phyloP scores from a whole-genome alignment of 257 asterid species.

The Jasminum sambac region DNA sequence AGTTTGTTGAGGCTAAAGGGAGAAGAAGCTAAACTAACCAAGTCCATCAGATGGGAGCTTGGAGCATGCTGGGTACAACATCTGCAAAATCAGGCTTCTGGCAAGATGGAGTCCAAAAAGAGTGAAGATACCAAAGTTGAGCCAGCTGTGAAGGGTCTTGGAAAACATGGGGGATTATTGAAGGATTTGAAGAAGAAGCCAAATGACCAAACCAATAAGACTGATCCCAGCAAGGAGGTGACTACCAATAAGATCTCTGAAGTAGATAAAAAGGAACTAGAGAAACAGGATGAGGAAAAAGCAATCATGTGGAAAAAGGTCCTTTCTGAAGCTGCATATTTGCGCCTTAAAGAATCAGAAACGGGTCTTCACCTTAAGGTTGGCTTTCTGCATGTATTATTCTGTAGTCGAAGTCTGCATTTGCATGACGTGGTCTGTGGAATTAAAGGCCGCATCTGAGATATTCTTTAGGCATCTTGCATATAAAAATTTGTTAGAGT shows the following conservation, averaged over 20 bases:
- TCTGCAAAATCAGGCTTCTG: conserved; percentile 63
- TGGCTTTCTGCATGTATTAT: conserved; percentile 18
- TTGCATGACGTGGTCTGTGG: conserved; percentile 13
- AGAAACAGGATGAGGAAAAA: conserved; percentile 52
- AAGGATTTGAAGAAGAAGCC: conserved; percentile 74
- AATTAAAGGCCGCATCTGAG: conserved; percentile 16
- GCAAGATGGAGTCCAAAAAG: conserved; percentile 48
- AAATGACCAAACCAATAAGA: conserved; percentile 48
- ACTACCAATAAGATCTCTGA: conserved; percentile 37
- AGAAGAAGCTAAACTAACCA: conserved; percentile 46
- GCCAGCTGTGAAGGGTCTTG: conserved; percentile 78
- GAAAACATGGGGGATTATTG: conserved; percentile 68
- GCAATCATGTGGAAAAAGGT: conserved; percentile 58
- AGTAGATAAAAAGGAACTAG: conserved; percentile 42
- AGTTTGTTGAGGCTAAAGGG: conserved; percentile 55
- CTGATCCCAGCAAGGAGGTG: conserved; percentile 44
- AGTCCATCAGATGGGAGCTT: conserved; percentile 76
- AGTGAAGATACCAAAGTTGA: conserved; percentile 59
- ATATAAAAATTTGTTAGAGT: neutral
- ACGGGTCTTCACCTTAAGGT: conserved; percentile 87
- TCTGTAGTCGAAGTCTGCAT: conserved; percentile 17
- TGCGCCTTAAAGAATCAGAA: conserved; percentile 76
- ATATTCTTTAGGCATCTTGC: conserved; percentile 10
- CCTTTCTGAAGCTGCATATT: conserved; percentile 63
- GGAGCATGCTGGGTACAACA: conserved; percentile 91